Percentiles rank a stretch among this genome's conserved stretches.
Evolutionary conservation across 2,329 filamentous ascomycete genomes (phyloP).

Genomic region (Diaporthe nobilis): DNA sequence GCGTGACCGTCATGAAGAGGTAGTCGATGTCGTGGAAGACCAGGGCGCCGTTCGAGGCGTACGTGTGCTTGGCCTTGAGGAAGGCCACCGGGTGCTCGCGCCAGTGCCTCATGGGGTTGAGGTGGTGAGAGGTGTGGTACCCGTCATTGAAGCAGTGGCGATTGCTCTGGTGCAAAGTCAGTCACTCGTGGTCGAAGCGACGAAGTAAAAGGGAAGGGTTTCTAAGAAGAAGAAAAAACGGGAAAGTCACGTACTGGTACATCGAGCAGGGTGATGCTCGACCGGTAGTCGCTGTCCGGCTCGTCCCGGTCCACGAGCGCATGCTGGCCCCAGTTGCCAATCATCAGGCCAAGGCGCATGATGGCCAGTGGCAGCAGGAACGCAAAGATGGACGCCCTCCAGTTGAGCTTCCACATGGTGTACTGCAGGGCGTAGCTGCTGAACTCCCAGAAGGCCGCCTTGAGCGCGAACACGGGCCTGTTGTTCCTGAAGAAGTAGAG

Average conservation of each 20-base stretch:
- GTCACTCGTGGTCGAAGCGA: not conserved
- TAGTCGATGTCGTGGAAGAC: slow-evolving; percentile 89
- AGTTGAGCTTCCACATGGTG: slow-evolving; percentile 64
- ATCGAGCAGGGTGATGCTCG: slow-evolving; percentile 84
- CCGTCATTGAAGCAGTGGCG: slow-evolving; percentile 88
- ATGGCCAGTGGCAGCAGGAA: slow-evolving; percentile 76
- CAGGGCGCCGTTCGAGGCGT: slow-evolving; percentile 76
- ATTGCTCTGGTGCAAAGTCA: slow-evolving; percentile 71
- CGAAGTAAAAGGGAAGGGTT: not conserved
- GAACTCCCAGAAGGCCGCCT: slow-evolving; percentile 73
- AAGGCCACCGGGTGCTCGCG: slow-evolving; percentile 83
- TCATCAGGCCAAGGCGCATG: slow-evolving; percentile 81
- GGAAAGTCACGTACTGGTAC: slow-evolving; percentile 72
- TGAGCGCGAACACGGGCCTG: slow-evolving; percentile 67
- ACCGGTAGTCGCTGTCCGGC: slow-evolving; percentile 83
- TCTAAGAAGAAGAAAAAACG: not conserved
- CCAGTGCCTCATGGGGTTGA: slow-evolving; percentile 85
- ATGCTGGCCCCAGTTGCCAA: slow-evolving; percentile 89
- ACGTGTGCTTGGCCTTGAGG: slow-evolving; percentile 76
- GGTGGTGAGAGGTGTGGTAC: slow-evolving; percentile 85
- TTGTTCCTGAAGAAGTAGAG: slow-evolving; percentile 78
- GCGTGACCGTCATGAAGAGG: slow-evolving; percentile 78
- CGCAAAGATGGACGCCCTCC: slow-evolving; percentile 72
- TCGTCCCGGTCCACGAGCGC: slow-evolving; percentile 83
- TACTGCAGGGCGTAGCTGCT: slow-evolving; percentile 67